Percentiles rank a stretch among this genome's conserved stretches.
These are phyloP conservation scores for Solanum hybrid DNA, from an alignment of 305 asterid genomes.

Conservation along the genomic window DNA sequence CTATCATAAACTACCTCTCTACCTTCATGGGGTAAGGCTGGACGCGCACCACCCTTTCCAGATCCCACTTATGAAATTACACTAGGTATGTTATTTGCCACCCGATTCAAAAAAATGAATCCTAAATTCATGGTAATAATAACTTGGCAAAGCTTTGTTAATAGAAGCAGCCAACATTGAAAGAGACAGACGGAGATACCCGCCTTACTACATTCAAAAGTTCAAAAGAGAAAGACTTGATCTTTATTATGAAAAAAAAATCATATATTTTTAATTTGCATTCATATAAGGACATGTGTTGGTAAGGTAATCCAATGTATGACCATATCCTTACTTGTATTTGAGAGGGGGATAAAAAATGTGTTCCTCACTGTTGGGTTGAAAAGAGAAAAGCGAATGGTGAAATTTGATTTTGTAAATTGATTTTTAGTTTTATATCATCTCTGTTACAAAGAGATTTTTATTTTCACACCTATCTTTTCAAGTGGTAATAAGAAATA, in stretches of 20 bases:
- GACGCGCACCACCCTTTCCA: background rate
- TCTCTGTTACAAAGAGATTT: too few species aligned
- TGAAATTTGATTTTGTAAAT: background rate
- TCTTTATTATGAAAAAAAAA: background rate
- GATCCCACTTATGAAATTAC: background rate
- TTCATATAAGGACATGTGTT: background rate
- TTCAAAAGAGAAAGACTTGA: background rate
- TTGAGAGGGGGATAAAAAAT: conserved; percentile 14
- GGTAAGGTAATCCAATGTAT: background rate
- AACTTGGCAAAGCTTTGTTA: background rate
- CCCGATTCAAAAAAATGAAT: background rate
- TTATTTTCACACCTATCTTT: too few species aligned
- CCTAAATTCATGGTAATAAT: background rate
- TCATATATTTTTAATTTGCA: background rate
- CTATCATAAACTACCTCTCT: background rate
- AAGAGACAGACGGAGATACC: background rate
- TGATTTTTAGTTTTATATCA: too few species aligned
- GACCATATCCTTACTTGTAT: background rate
- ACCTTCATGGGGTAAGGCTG: background rate
- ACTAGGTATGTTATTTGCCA: background rate
- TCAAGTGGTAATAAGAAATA: too few species aligned
- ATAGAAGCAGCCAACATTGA: background rate
- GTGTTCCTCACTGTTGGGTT: conserved; percentile 19
- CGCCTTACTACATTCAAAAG: background rate
- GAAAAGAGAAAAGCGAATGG: conserved; percentile 11